A percentile compares a stretch with the other conserved stretches of the same genome.
These are phyloP conservation scores for Neurospora hispaniola DNA, from an alignment of 495 filamentous ascomycete genomes.

Conservation along the genomic window DNA sequence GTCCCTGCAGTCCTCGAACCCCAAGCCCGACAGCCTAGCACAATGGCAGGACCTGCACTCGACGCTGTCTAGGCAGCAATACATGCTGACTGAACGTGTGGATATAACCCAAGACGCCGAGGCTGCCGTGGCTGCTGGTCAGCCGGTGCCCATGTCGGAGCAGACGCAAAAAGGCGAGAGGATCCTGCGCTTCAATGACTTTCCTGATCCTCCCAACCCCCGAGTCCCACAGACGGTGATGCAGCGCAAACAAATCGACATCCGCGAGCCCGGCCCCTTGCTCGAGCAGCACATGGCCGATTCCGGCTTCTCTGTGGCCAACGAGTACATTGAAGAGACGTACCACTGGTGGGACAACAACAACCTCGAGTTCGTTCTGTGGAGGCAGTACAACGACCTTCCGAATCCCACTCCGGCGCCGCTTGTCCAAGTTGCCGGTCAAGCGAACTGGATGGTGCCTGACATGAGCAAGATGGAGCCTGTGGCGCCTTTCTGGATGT, in stretches of 20 bases:
- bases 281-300: slow-evolving; percentile 19
- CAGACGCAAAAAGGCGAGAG: slow-evolving; percentile 8
- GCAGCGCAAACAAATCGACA: slow-evolving; percentile 28
- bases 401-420: slow-evolving; percentile 2
- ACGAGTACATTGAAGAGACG: slow-evolving; percentile 32
- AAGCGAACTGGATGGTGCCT: slow-evolving; percentile 8
- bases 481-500: slow-evolving; percentile 23
- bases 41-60: slow-evolving; percentile 32
- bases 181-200: slow-evolving; percentile 30
- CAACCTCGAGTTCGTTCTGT: slow-evolving; percentile 30
- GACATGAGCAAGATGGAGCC: slow-evolving; percentile 12
- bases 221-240: slow-evolving; percentile 18
- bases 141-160: neutral
- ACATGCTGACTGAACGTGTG: slow-evolving; percentile 28
- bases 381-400: slow-evolving; percentile 18
- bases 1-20: slow-evolving; percentile 22
- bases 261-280: slow-evolving; percentile 7
- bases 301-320: slow-evolving; percentile 6
- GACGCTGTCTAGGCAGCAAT: slow-evolving; percentile 28
- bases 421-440: slow-evolving; percentile 6
- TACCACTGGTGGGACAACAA: slow-evolving; percentile 32
- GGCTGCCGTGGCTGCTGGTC: slow-evolving; percentile 4
- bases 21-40: slow-evolving; percentile 2
- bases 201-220: slow-evolving; percentile 29
- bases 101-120: slow-evolving; percentile 27